Evolutionary conservation across 2,329 filamentous ascomycete genomes (phyloP).

Genomic region (Trichoderma hamatum): DNA sequence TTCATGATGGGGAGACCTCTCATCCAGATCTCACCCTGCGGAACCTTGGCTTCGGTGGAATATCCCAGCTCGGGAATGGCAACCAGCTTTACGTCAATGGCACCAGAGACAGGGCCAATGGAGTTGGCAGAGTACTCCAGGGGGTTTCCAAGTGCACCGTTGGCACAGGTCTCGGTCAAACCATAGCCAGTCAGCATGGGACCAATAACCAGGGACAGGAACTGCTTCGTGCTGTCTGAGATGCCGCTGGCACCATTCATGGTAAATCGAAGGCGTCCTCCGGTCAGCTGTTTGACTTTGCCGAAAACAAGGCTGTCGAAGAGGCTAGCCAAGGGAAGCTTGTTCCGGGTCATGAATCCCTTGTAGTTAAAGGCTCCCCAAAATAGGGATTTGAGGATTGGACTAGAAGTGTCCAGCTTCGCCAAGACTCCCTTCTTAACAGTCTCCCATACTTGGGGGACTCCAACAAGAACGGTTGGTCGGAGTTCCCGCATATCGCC

Average conservation of each 20-base stretch:
- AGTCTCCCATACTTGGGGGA: slow-evolving; percentile 96
- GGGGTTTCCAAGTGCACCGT: slow-evolving; percentile 80
- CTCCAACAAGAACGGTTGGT: slow-evolving; percentile 89
- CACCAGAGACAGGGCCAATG: slow-evolving; percentile 76
- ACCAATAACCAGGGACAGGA: slow-evolving; percentile 88
- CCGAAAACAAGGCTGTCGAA: slow-evolving; percentile 87
- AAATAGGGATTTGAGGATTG: slow-evolving; percentile 78
- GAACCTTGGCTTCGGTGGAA: slow-evolving; percentile 69
- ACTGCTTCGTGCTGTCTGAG: slow-evolving; percentile 81
- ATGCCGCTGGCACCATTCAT: slow-evolving; percentile 95
- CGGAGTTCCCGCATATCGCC: slow-evolving; percentile 92
- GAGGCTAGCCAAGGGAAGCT: slow-evolving; percentile 67
- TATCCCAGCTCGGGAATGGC: slow-evolving; percentile 90
- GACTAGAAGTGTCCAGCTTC: slow-evolving; percentile 73
- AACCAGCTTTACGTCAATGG: slow-evolving; percentile 87
- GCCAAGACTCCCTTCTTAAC: slow-evolving; percentile 90
- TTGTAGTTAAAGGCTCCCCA: slow-evolving; percentile 66
- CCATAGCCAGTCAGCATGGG: slow-evolving; percentile 96
- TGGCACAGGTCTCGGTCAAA: slow-evolving; percentile 88
- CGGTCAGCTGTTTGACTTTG: slow-evolving; percentile 87
- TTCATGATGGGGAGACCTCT: slow-evolving; percentile 74
- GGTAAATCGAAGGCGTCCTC: slow-evolving; percentile 83
- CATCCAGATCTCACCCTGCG: slow-evolving; percentile 92
- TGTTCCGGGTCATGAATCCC: slow-evolving; percentile 58
- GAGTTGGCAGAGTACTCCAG: slow-evolving; percentile 78